Evolutionary conservation across 352 stramenopile genomes (phyloP).

Genomic region (Phytophthora kernoviae): DNA sequence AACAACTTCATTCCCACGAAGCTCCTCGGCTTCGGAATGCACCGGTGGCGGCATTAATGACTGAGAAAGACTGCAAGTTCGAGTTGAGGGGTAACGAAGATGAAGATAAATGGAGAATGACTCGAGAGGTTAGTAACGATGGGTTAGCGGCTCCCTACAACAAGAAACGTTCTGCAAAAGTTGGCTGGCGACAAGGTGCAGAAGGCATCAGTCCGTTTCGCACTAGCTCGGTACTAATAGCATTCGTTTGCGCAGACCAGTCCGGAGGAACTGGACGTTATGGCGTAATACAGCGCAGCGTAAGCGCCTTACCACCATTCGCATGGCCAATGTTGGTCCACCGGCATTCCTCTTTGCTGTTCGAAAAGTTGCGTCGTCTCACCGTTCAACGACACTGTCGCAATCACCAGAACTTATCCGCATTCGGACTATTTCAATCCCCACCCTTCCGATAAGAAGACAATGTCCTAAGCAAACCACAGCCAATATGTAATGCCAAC

Average conservation of each 20-base stretch:
- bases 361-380: too few species aligned
- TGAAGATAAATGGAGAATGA: neutral
- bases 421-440: too few species aligned
- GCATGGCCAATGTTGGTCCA: constrained; percentile 2
- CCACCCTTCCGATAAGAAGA: too few species aligned
- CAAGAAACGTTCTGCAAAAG: constrained; percentile 11
- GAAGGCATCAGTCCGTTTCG: too few species aligned
- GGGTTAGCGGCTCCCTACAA: constrained; percentile 9
- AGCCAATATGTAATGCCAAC: too few species aligned
- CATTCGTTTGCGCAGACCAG: constrained; percentile 9
- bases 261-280: neutral
- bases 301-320: neutral
- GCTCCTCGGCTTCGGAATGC: neutral
- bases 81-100: neutral
- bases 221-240: constrained; percentile 3
- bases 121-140: constrained; percentile 1
- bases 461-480: too few species aligned
- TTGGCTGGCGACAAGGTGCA: neutral
- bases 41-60: constrained; percentile 8
- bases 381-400: too few species aligned
- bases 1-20: neutral
- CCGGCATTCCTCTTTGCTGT: too few species aligned
- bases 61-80: too few species aligned
- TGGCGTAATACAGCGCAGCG: neutral
- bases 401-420: neutral